Evolutionary conservation across 2,329 filamentous ascomycete species (phyloP).

Genomic region (Cladosporium sp.): DNA sequence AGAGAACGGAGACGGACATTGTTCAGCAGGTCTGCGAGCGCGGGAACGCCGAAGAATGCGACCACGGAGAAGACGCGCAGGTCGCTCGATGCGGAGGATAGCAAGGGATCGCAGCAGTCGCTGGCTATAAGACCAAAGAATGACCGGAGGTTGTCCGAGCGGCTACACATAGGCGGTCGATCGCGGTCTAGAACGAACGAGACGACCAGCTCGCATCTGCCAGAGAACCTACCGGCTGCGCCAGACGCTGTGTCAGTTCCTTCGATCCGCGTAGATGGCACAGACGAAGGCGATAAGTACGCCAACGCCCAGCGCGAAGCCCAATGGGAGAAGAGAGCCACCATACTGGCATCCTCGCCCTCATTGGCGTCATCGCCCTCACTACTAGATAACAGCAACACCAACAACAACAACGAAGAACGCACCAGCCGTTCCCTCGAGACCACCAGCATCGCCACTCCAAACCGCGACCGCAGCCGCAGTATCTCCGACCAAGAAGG

Average conservation of each 20-base stretch:
- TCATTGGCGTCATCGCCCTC: constrained; percentile 30
- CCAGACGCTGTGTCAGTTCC: constrained; percentile 64
- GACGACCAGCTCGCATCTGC: constrained; percentile 70
- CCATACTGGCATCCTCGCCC: constrained; percentile 69
- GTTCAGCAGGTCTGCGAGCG: constrained; percentile 40
- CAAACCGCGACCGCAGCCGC: constrained; percentile 30
- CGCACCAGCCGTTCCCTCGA: background rate
- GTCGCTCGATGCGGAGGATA: constrained; percentile 5
- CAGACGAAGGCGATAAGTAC: constrained; percentile 40
- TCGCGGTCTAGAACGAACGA: constrained; percentile 51
- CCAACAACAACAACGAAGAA: constrained; percentile 10
- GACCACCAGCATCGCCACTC: background rate
- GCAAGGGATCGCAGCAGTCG: constrained; percentile 22
- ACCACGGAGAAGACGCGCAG: constrained; percentile 17
- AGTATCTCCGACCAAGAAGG: constrained; percentile 43
- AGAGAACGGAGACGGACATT: constrained; percentile 36
- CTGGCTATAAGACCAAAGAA: constrained; percentile 34
- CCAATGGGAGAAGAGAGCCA: constrained; percentile 91
- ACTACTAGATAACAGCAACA: constrained; percentile 37
- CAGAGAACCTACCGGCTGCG: constrained; percentile 77
- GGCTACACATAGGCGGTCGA: constrained; percentile 62
- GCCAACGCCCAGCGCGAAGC: constrained; percentile 61
- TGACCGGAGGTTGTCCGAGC: constrained; percentile 62
- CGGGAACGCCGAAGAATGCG: constrained; percentile 29
- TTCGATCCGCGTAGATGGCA: constrained; percentile 18